Evolutionary conservation across 805 yeast genomes (phyloP).

Genomic region (Saccharomycopsis guyanensis): DNA sequence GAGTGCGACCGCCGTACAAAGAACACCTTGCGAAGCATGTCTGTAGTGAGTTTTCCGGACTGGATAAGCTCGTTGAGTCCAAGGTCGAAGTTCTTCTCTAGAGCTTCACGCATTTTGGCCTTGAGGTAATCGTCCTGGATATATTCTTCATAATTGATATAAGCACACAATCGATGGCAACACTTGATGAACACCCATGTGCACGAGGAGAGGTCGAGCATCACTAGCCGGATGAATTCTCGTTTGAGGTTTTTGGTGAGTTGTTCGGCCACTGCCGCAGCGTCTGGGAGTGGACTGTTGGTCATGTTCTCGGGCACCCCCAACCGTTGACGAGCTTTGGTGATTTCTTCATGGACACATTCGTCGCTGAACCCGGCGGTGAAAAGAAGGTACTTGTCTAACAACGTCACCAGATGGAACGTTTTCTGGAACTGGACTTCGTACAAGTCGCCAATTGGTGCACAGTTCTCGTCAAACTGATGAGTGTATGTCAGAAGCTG

Average conservation of each 20-base stretch:
- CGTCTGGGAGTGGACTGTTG: background rate
- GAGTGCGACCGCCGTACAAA: background rate
- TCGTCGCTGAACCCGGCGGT: constrained; percentile 8
- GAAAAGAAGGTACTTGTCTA: constrained; percentile 10
- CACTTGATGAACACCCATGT: background rate
- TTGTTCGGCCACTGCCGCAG: background rate
- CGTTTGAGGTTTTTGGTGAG: background rate
- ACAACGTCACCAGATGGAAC: constrained; percentile 5
- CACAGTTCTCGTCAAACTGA: background rate
- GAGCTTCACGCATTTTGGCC: background rate
- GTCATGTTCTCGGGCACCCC: background rate
- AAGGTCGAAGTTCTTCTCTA: background rate
- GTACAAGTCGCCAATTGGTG: background rate
- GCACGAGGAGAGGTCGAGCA: constrained; percentile 1
- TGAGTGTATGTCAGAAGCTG: constrained; percentile 1
- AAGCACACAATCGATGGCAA: background rate
- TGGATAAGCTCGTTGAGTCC: background rate
- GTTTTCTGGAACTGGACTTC: constrained; percentile 1
- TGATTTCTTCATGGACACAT: background rate
- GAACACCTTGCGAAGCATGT: background rate
- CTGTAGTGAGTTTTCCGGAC: background rate
- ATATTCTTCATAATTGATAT: background rate
- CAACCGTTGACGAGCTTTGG: background rate
- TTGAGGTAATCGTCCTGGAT: background rate
- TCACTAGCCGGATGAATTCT: background rate